Evolutionary conservation across 2,329 filamentous ascomycete genomes (phyloP).

Genomic region (Cordyceps javanica): DNA sequence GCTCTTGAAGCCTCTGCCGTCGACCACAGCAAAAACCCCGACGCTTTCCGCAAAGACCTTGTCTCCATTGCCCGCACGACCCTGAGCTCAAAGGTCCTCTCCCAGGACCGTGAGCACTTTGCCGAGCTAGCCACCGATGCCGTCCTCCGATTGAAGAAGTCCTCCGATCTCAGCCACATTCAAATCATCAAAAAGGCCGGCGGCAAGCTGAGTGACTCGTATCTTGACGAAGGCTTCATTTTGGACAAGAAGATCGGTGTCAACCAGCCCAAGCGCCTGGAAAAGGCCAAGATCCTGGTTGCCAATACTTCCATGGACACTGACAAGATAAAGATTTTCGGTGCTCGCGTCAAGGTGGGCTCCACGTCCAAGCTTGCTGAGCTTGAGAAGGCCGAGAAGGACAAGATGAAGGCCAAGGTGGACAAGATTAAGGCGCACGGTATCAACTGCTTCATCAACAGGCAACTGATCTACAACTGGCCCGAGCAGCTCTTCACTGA

Average conservation of each 20-base stretch:
- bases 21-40: constrained; percentile 78
- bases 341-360: constrained; percentile 91
- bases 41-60: constrained; percentile 84
- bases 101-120: constrained; percentile 91
- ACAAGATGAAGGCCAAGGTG: constrained; percentile 99
- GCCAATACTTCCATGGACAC: constrained; percentile 99
- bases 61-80: constrained; percentile 89
- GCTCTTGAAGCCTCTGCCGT: constrained; percentile 80
- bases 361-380: constrained; percentile 97
- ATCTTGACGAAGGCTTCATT: constrained; percentile 97
- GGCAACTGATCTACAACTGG: constrained; percentile 99
- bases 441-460: constrained; percentile 99
- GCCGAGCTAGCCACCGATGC: constrained; percentile 85
- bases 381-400: constrained; percentile 93
- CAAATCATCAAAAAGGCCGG: constrained; percentile 99
- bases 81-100: constrained; percentile 92
- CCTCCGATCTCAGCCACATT: constrained; percentile 92
- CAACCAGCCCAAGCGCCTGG: constrained; percentile 93
- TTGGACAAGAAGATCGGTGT: constrained; percentile 98
- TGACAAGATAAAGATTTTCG: constrained; percentile 99
- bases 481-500: constrained; percentile 98
- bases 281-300: constrained; percentile 96
- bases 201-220: constrained; percentile 94
- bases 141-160: constrained; percentile 81
- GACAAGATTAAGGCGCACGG: constrained; percentile 98